Evolutionary conservation across 2,329 filamentous ascomycete genomes (phyloP), one percentile per base, ranked within the genome.

Genomic region (Kalmusia sp.): DNA sequence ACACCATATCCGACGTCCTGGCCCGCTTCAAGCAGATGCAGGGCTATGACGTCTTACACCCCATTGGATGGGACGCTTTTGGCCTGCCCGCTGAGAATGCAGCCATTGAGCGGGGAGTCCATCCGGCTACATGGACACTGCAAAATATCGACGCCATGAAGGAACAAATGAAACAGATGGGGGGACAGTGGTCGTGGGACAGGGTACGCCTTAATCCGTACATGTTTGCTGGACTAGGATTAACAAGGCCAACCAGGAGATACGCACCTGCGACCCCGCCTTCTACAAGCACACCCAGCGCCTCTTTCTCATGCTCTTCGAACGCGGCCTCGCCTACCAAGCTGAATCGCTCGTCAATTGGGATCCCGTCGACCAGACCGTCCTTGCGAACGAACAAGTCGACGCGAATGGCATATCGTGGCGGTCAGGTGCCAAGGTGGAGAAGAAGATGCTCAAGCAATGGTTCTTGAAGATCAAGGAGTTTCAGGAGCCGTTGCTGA

Each of bases 21-120:
- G 87, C 91, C 12, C 84, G 92, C 49, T 96, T 88, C 69, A 85
- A 87, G 64, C 83, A 82, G 22, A 86, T 96, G 77, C 86, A 87
- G 62, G 92, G 92, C 14, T 81, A 86, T 61, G 77, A 89, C 50
- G 91, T 96, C 27, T 75, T 96, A 48, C 84, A 96, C 59, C 91
- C 92, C n/a, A 96, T 96, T 83, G 92, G 92, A 9, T 96, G 92
- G 92, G 92, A 96, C 79, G 90, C 91, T 4, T 96, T 96, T 76
- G 92, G 92, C 2, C 78, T 96, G 51, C 92, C 92, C 9, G 92
- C 92, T 37, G 92, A 96, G 74, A 96, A 96, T 76, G 92, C 92
- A 15, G 92, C 92, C 7, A 89, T 96, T 52, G 91, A 96, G 75
- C 81, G 89, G 57, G 90, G 91, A 11, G 82, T 93, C 55, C 85